Evolutionary conservation across 2,329 filamentous ascomycete genomes (phyloP).

Genomic region (Teratosphaeria viscida): DNA sequence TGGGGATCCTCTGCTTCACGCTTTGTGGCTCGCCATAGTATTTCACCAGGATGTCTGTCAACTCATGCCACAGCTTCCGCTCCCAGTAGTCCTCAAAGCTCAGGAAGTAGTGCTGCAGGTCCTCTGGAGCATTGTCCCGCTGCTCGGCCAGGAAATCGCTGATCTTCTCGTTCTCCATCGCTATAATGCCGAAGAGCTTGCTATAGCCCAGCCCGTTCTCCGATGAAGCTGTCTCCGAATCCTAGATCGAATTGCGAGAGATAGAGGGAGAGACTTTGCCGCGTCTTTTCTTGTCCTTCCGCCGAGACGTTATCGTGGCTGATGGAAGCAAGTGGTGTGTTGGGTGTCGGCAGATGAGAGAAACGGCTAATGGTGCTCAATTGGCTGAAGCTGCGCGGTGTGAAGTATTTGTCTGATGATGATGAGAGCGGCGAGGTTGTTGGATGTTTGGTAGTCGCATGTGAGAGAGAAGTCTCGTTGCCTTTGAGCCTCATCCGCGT

Average conservation of each 20-base stretch:
- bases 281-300: neutral
- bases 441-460: neutral
- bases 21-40: constrained; percentile 82
- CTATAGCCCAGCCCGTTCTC: neutral
- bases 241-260: neutral
- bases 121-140: constrained; percentile 76
- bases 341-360: neutral
- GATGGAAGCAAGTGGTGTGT: neutral
- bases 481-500: neutral
- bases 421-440: neutral
- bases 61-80: constrained; percentile 97
- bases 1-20: constrained; percentile 69
- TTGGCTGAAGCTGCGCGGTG: neutral
- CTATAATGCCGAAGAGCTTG: neutral
- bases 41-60: constrained; percentile 76
- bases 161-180: constrained; percentile 79
- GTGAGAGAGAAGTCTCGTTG: neutral
- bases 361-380: too few relatives aligned
- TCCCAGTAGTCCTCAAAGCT: constrained; percentile 97
- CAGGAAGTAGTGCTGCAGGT: constrained; percentile 79
- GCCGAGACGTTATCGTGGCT: neutral
- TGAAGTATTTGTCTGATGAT: neutral
- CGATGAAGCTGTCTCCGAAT: neutral
- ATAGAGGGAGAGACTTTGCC: neutral
- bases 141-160: constrained; percentile 85